Evolutionary conservation across 805 yeast species (phyloP).

Genomic region (Hanseniaspora mollemarum): DNA sequence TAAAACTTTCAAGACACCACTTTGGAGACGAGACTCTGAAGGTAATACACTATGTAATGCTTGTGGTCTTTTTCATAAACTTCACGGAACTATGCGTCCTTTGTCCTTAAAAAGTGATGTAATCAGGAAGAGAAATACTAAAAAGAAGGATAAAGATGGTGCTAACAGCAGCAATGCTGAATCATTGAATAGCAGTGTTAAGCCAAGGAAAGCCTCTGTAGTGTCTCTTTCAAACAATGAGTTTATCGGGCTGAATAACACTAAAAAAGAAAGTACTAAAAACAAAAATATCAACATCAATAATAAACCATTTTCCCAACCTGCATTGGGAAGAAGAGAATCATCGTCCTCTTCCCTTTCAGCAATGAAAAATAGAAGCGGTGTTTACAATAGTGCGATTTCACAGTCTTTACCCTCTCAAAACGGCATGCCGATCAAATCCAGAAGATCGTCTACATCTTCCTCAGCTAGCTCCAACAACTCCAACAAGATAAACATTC

Average conservation of each 20-base stretch:
- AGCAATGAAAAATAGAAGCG: constrained; percentile 13
- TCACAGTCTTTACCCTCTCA: not conserved
- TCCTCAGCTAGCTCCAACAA: constrained; percentile 26
- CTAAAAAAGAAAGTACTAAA: constrained; percentile 14
- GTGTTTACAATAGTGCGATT: not conserved
- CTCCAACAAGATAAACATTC: constrained; percentile 26
- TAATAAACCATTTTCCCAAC: not conserved
- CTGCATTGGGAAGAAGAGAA: constrained; percentile 9
- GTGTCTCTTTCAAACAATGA: not conserved
- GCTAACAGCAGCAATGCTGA: constrained; percentile 1
- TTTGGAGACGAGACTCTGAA: constrained; percentile 88
- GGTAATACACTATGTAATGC: constrained; percentile 94
- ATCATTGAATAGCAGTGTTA: not conserved
- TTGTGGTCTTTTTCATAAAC: constrained; percentile 81
- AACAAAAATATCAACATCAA: not conserved
- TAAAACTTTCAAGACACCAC: constrained; percentile 81
- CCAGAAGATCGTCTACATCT: constrained; percentile 28
- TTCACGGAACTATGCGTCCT: constrained; percentile 94
- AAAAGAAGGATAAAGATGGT: constrained; percentile 44
- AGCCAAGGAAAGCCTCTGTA: not conserved
- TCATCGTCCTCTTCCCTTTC: constrained; percentile 15
- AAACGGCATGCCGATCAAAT: constrained; percentile 16
- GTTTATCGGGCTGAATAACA: not conserved
- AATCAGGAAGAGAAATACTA: constrained; percentile 59
- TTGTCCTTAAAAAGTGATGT: constrained; percentile 83